Conservation (phyloP, 495 filamentous ascomycete genomes). For the Hypoxylon intermedium region DNA sequence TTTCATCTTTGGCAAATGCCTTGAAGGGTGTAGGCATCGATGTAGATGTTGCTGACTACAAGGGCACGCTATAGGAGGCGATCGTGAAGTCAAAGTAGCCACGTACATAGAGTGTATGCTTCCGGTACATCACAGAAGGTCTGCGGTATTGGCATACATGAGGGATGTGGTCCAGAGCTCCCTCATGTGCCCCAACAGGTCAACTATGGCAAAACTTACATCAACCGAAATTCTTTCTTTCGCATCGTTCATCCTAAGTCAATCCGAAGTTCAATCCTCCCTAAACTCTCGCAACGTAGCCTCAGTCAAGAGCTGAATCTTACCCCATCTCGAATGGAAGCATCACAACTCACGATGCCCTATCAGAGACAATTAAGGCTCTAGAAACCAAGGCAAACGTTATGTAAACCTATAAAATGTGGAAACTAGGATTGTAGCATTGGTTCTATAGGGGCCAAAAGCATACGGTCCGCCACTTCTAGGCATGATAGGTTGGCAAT, state of each 20-base stretch:
- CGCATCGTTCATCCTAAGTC: slow-evolving; percentile 63
- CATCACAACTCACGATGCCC: slow-evolving; percentile 28
- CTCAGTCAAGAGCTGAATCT: slow-evolving; percentile 50
- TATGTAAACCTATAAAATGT: slow-evolving; percentile 38
- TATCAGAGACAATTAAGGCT: slow-evolving; percentile 45
- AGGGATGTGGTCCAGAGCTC: slow-evolving; percentile 93
- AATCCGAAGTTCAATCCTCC: slow-evolving; percentile 62
- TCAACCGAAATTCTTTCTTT: slow-evolving; percentile 14
- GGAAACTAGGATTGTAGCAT: neutral
- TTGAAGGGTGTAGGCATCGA: slow-evolving; percentile 83
- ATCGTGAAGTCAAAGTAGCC: slow-evolving; percentile 83
- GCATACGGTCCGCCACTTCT: slow-evolving; percentile 8
- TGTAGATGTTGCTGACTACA: slow-evolving; percentile 92
- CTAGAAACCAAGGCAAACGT: slow-evolving; percentile 58
- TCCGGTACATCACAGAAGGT: slow-evolving; percentile 73
- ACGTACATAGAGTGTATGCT: slow-evolving; percentile 92
- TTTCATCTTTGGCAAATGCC: slow-evolving; percentile 86
- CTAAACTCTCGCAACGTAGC: slow-evolving; percentile 48
- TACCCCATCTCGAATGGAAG: slow-evolving; percentile 40
- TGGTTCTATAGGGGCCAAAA: slow-evolving; percentile 3
- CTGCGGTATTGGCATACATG: slow-evolving; percentile 96
- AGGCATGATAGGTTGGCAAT: slow-evolving; percentile 1
- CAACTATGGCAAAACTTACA: neutral
- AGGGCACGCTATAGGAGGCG: slow-evolving; percentile 91
- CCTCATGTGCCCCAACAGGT: slow-evolving; percentile 64